Base-by-base conservation (phyloP, 331 rosid genomes). In the Phaseolus coccineus region DNA sequence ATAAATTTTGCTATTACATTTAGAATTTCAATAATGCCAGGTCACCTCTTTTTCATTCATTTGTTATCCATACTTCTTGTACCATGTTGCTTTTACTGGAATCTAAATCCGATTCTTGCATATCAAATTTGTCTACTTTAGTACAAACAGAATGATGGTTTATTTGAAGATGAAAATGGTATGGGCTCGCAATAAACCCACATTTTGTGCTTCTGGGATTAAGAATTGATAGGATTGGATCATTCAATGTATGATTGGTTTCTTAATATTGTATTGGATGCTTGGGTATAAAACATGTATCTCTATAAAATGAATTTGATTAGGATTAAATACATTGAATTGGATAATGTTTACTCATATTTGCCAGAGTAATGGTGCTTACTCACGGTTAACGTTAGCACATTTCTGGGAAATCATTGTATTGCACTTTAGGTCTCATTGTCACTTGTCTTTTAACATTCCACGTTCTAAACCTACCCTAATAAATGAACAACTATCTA, bases 71-170 rank as follows among this genome's bases (percentile, higher is more conserved):
- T 33, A n/a, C 39, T 61, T 82, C 74, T 73, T 30, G 69, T 55
- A 71, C 67, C 58, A 35, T 27, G 61, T 55, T 48, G 53, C 52
- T 31, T n/a, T 70, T 53, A 82, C 55, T 79, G 67, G 52, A 48
- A 67, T 72, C 71, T 13, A 51, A 51, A 44, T 67, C 78, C 27
- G 3, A 19, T 69, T 50, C 44, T 28, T 66, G 75, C 4, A 48
- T 16, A 22, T 73, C 31, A 15, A 65, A 52, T 28, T 72, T 72
- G 72, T 72, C 47, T 19, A 39, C 59, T 51, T 47, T 27, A 50
- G 56, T 64, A 74, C 61, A 40, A 51, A 73, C 69, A 73, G 65
- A 30, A 53, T 81, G 61, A 73, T 61, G 64, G 40, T 19, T 78
- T 70, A 58, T 33, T 30, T 69, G 77, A 52, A 65, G 25, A 22